These are phyloP conservation scores for Grigorovia yakushimaensis DNA, from an alignment of 805 yeast genomes.

Conservation along the genomic window DNA sequence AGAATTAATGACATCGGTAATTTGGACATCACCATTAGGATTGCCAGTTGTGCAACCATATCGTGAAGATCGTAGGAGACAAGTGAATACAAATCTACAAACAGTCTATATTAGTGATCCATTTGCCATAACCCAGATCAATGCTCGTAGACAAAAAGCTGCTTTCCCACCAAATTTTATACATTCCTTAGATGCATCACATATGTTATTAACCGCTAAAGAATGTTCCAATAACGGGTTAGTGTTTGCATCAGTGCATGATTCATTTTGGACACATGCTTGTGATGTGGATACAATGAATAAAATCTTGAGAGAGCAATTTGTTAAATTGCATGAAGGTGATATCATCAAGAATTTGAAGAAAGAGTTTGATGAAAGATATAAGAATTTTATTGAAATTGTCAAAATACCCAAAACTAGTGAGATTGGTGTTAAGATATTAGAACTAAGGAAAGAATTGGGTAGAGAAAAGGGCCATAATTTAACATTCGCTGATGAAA, in stretches of 20 bases:
- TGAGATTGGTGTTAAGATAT: constrained; percentile 42
- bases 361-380: constrained; percentile 74
- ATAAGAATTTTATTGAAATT: constrained; percentile 57
- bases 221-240: constrained; percentile 58
- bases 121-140: constrained; percentile 71
- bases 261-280: constrained; percentile 98
- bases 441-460: constrained; percentile 39
- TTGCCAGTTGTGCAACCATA: constrained; percentile 97
- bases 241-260: constrained; percentile 91
- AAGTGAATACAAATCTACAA: constrained; percentile 75
- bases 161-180: constrained; percentile 95
- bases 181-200: constrained; percentile 94
- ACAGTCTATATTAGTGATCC: constrained; percentile 85
- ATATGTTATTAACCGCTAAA: constrained; percentile 83
- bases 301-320: constrained; percentile 59
- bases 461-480: constrained; percentile 42
- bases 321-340: constrained; percentile 65
- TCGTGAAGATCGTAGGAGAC: constrained; percentile 53
- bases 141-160: constrained; percentile 77
- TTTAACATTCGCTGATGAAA: constrained; percentile 62
- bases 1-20: constrained; percentile 72
- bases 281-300: constrained; percentile 69
- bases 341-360: constrained; percentile 63
- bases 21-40: constrained; percentile 96
- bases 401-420: constrained; percentile 44